These are phyloP conservation scores for Psilocybe azurescens DNA, from an alignment of 768 basidiomycete species.

Conservation along the genomic window DNA sequence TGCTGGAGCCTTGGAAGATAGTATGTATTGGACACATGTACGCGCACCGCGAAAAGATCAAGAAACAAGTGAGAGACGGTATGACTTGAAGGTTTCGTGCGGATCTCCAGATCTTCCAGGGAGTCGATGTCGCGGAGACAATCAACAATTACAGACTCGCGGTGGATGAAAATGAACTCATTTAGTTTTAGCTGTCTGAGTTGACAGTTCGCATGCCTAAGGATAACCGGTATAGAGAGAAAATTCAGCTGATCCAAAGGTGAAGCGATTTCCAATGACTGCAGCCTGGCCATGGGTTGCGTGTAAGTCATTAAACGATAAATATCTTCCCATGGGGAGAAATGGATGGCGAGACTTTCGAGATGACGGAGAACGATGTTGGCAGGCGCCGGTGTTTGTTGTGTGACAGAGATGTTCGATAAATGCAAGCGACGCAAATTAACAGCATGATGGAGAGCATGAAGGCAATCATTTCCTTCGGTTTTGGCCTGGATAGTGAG, in stretches of 20 bases:
- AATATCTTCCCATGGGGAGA: conserved; percentile 1
- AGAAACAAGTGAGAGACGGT: not conserved
- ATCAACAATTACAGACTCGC: not conserved
- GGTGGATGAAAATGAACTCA: not conserved
- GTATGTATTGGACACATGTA: not conserved
- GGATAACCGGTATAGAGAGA: not conserved
- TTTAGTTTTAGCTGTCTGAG: not conserved
- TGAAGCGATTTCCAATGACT: not conserved
- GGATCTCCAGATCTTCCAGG: not conserved
- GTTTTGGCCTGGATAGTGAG: conserved; percentile 23
- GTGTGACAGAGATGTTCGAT: not conserved
- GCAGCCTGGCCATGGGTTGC: not conserved
- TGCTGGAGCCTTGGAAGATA: not conserved
- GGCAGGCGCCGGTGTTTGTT: not conserved
- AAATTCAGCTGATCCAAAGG: not conserved
- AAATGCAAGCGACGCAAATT: not conserved
- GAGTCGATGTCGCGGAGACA: conserved; percentile 2
- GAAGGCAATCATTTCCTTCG: conserved; percentile 24
- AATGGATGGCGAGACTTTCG: not conserved
- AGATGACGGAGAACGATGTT: conserved; percentile 16
- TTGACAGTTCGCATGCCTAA: not conserved
- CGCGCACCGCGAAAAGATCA: not conserved
- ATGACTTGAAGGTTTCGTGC: not conserved
- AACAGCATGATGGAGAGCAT: conserved; percentile 5
- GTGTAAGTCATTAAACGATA: not conserved